Conservation (phyloP, 2,329 filamentous ascomycete species). For the Lachnellula occidentalis region DNA sequence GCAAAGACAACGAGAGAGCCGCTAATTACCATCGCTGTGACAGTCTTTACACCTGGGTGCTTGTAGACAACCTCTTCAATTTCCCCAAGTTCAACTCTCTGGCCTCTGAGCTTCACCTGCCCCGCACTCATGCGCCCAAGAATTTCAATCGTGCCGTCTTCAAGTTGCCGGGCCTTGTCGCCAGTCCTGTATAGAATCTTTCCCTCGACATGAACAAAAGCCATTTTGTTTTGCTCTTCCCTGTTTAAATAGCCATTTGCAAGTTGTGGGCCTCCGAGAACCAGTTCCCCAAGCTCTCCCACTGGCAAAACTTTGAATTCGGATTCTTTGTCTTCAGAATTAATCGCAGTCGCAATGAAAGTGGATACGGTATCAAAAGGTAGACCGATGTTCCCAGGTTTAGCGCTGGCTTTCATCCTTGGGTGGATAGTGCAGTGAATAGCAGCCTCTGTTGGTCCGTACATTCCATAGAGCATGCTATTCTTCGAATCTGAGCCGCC, state of each 20-base stretch:
- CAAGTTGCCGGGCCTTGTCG: constrained; percentile 67
- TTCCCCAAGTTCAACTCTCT: constrained; percentile 76
- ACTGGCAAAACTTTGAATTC: constrained; percentile 25
- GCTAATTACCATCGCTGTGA: constrained; percentile 60
- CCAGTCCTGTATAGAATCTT: constrained; percentile 78
- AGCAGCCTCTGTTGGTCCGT: constrained; percentile 85
- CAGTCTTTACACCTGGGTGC: constrained; percentile 56
- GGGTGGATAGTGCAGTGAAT: constrained; percentile 83
- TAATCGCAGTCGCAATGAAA: constrained; percentile 26
- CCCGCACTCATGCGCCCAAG: constrained; percentile 73
- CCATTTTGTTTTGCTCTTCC: constrained; percentile 63
- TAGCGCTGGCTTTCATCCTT: constrained; percentile 49
- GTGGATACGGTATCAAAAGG: constrained; percentile 68
- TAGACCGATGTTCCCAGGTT: constrained; percentile 66
- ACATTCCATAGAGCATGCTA: constrained; percentile 85
- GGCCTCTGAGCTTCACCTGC: constrained; percentile 82
- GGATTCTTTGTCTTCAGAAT: constrained; percentile 12
- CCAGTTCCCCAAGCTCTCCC: constrained; percentile 55
- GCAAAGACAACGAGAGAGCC: constrained; percentile 67
- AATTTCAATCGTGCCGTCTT: constrained; percentile 71
- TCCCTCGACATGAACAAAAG: constrained; percentile 60
- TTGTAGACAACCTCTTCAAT: constrained; percentile 65
- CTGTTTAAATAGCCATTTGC: constrained; percentile 79
- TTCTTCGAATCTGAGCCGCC: constrained; percentile 41
- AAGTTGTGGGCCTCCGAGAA: constrained; percentile 73